Base-by-base conservation (phyloP, 352 stramenopile genomes). In the Albugo laibachii region DNA sequence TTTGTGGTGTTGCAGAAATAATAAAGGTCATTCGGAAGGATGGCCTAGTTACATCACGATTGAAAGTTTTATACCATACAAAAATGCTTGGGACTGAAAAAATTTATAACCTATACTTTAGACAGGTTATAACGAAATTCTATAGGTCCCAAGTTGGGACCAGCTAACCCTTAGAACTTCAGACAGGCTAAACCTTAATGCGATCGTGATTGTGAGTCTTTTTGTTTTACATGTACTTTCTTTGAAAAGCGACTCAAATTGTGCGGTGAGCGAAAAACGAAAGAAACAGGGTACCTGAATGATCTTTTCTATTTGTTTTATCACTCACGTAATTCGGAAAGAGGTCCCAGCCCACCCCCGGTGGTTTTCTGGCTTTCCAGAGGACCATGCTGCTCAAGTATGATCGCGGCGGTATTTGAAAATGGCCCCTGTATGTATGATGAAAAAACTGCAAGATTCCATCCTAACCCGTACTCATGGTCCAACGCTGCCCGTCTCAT, bases 281-380 rank as follows among this genome's bases (percentile, higher is more conserved):
- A 66, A 31, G 60, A 83, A 39, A 79, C 68, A 0, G 77, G 70
- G 1, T 71, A 57, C 14, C 47, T 89, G 16, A 69, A 80, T 38
- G 66, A 52, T 41, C 48, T 89, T 27, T 86, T 71, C 58, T 88
- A 84, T 51, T 54, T 83, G 31, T 82, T 80, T 34, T 89, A 82
- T 50, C 61, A 79, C 39, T 72, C 73, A 2, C 59, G 66, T 16
- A 48, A 27, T 19, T 45, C 35, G 11, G 14, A 35, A 45, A 41
- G 36, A 12, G 15, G 19, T 10, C n/a, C n/a, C 11, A 36, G 41
- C 20, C 37, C 48, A 2, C 53, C 61, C 15, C 95, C 95, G 0
- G 69, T 98, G 19, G 71, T 98, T 11, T 53, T 99, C 8, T 99
- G 95, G 95, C 66, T 98, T 5, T 97, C 88, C 8, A 93, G 95